phyloP scores from a whole-genome alignment of 1,284 basidiomycete genomes.

The Athelia sp. region DNA sequence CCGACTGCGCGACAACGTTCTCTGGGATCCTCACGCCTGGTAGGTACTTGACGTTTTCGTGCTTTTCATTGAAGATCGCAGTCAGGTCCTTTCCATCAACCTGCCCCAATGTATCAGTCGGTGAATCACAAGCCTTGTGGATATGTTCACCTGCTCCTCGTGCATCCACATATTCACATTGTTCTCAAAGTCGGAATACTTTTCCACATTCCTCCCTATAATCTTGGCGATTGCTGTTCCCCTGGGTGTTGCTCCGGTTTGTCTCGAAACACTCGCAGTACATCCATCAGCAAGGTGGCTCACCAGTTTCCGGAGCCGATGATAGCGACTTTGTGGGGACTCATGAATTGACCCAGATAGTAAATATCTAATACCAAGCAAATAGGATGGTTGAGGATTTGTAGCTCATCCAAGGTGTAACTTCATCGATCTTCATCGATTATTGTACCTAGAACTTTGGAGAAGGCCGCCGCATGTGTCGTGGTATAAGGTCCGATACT shows the following conservation, averaged over 20 bases:
- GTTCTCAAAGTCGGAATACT: slow-evolving; percentile 13
- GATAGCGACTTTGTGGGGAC: slow-evolving; percentile 12
- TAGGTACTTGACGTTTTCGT: slow-evolving; percentile 13
- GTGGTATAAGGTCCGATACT: no score
- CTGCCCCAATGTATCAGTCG: slow-evolving; percentile 1
- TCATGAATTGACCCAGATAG: no score
- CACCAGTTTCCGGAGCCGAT: slow-evolving; percentile 15
- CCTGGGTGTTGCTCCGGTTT: no score
- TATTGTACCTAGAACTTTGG: no score
- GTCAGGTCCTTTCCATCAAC: slow-evolving; percentile 13
- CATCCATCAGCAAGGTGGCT: no score
- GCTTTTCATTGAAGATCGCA: slow-evolving; percentile 12
- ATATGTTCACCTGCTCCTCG: slow-evolving; percentile 11
- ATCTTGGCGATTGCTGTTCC: no score
- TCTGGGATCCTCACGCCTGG: slow-evolving; percentile 12
- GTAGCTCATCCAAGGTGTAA: no score
- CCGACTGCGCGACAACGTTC: slow-evolving; percentile 12
- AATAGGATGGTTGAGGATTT: no score
- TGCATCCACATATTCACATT: slow-evolving; percentile 16
- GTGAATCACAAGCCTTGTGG: background rate
- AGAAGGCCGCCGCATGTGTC: no score
- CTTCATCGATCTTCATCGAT: no score
- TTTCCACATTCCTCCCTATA: slow-evolving; percentile 9
- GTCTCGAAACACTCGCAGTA: slow-evolving; percentile 11
- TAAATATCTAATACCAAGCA: no score